phyloP scores from a whole-genome alignment of 352 stramenopile species.

The Phytophthora pini region DNA sequence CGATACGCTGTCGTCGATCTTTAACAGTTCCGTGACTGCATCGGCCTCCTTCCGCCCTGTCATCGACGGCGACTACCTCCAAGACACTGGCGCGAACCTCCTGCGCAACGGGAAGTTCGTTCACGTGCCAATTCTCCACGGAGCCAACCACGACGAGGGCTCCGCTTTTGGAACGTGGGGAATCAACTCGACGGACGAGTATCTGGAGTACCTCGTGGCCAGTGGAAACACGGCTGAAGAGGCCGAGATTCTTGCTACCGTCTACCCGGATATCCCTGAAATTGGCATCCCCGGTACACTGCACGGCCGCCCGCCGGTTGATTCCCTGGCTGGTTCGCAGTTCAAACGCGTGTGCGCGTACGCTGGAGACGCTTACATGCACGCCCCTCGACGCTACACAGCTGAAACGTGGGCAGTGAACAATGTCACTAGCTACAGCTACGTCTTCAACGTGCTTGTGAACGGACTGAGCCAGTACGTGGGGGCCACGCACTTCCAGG shows the following conservation, averaged over 20 bases:
- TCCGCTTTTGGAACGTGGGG: conserved; percentile 18
- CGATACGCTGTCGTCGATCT: conserved; percentile 18
- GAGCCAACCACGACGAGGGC: conserved; percentile 36
- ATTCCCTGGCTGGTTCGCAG: conserved; percentile 1
- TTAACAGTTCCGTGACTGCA: conserved; percentile 34
- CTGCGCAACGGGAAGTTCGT: conserved; percentile 33
- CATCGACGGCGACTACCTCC: conserved; percentile 38
- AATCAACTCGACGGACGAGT: conserved; percentile 26
- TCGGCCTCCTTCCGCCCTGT: conserved; percentile 12
- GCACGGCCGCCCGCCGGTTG: conserved; percentile 10
- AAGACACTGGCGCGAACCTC: conserved; percentile 9
- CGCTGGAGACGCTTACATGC: conserved; percentile 27
- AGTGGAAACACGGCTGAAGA: conserved; percentile 12
- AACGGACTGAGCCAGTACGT: conserved; percentile 13
- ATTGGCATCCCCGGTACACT: conserved; percentile 28
- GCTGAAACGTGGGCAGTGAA: conserved; percentile 30
- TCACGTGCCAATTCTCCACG: conserved; percentile 24
- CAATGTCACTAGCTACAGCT: conserved; percentile 36
- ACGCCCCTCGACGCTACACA: conserved; percentile 29
- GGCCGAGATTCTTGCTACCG: conserved; percentile 2
- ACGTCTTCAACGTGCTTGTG: conserved; percentile 34
- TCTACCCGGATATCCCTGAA: conserved; percentile 37
- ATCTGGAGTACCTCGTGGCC: conserved; percentile 16
- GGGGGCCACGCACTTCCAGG: conserved; percentile 27
- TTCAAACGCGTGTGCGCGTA: conserved; percentile 31